Evolutionary conservation across 2,329 filamentous ascomycete genomes (phyloP), one percentile per base, ranked within the genome.

Genomic region (Dryadomyces quercivorus): DNA sequence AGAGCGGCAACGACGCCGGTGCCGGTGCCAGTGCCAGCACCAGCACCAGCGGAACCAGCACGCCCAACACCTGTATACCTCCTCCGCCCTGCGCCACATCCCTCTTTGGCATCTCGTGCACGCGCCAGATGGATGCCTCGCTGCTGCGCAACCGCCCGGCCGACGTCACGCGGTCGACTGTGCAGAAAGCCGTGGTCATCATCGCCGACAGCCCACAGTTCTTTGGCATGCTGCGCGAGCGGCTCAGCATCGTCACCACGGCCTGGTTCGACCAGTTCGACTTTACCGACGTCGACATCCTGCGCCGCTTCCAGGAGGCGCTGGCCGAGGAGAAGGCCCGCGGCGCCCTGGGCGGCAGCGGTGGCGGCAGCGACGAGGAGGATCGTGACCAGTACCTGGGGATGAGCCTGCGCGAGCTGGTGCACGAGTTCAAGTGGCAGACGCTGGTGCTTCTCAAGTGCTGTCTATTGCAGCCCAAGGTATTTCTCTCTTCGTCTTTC

Each of bases 221-320:
- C 63, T 95, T 98, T 68, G 91, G 90, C 55, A 87, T 93, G 72
- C 73, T 98, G 66, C 84, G 92, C 63, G 88, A 97, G 70, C 85
- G 93, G 61, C 73, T 98, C 59, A 86, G 87, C 50, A 84, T 95
- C 36, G 91, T 98, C 16, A 96, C 92, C 4, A 86, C 84, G 62
- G 92, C 92, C 22, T 98, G 93, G 93, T 98, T 98, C 70, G 88
- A 86, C 58, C 93, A 98, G 74, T 85, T 75, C 57, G 89, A 97
- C 66, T 98, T 98, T 65, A 83, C 85, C 31, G 92, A 97, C 67
- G 78, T 85, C 50, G 92, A 96, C 66, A 96, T 98, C 61, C 72
- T 98, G 60, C 75, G 86, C 71, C 80, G 87, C 66, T 96, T 98
- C 63, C 90, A 95, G 67, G 92, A 95, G 69, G 94, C 88, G 62